phyloP scores from a whole-genome alignment of 1,284 basidiomycete species.

The Tausonia pullulans region DNA sequence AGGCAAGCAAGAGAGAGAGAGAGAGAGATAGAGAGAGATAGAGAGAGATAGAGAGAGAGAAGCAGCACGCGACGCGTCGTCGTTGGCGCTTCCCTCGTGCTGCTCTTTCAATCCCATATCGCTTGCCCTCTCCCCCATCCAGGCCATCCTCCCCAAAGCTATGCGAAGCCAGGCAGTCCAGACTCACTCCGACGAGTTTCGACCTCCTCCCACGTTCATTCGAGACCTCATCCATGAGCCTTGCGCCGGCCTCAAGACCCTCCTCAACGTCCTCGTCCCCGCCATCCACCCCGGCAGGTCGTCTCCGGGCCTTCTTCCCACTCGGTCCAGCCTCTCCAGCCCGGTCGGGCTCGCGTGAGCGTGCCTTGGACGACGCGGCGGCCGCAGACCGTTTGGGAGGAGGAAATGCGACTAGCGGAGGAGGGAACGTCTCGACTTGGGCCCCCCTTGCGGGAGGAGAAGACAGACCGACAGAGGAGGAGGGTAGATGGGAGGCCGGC shows the following conservation, averaged over 20 bases:
- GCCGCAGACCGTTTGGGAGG: not conserved
- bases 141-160: not conserved
- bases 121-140: not conserved
- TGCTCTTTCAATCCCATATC: not conserved
- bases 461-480: not conserved
- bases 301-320: not conserved
- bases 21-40: too few relatives aligned
- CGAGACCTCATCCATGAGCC: conserved; percentile 6
- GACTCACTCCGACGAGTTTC: conserved; percentile 7
- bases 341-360: not conserved
- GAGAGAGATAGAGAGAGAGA: not conserved
- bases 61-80: not conserved
- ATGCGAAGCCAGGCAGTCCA: not conserved
- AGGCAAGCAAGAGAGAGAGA: not conserved
- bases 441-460: too few relatives aligned
- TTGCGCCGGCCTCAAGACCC: not conserved
- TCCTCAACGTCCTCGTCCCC: not conserved
- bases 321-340: not conserved
- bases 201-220: conserved; percentile 2
- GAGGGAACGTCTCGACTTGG: not conserved
- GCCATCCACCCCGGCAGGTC: not conserved
- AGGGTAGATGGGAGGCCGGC: not conserved
- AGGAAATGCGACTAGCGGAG: not conserved
- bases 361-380: not conserved
- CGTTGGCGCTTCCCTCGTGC: not conserved